Conservation (phyloP, 176 grass and related monocot species). For the Paspalum vaginatum region DNA sequence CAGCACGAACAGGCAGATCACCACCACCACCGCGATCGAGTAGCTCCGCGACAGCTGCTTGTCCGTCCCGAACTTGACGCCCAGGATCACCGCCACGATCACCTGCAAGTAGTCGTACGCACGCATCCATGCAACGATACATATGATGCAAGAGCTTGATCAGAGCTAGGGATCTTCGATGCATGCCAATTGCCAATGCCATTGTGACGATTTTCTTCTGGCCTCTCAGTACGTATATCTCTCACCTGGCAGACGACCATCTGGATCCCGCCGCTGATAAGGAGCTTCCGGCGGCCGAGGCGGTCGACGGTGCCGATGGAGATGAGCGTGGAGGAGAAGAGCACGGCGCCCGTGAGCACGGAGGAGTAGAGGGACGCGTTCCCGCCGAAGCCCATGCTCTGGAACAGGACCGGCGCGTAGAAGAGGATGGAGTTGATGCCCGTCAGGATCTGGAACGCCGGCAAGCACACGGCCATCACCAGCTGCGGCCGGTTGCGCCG, state of each 20-base stretch:
- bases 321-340: slow-evolving; percentile 60
- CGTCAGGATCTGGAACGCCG: slow-evolving; percentile 85
- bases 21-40: slow-evolving; percentile 72
- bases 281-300: slow-evolving; percentile 73
- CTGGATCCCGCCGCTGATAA: slow-evolving; percentile 85
- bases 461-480: slow-evolving; percentile 91
- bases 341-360: slow-evolving; percentile 83
- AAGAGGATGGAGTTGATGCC: slow-evolving; percentile 97
- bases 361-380: slow-evolving; percentile 82
- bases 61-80: slow-evolving; percentile 62
- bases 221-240: too few relatives aligned
- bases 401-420: slow-evolving; percentile 95
- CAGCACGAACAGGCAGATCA: slow-evolving; percentile 89
- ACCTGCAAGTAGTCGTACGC: slow-evolving; percentile 37
- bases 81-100: slow-evolving; percentile 79
- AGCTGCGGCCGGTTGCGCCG: slow-evolving; percentile 85
- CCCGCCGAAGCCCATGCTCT: slow-evolving; percentile 88
- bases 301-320: slow-evolving; percentile 83
- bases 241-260: slow-evolving; percentile 86
- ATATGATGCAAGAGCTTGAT: too few relatives aligned
- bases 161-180: too few relatives aligned
- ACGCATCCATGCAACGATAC: neutral
- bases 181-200: neutral
- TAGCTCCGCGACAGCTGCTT: slow-evolving; percentile 69
- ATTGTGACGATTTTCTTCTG: too few relatives aligned